Percentiles rank a stretch among this genome's conserved stretches.
Conservation (phyloP, 129 eudicot genomes). For the Saposhnikovia divaricata region DNA sequence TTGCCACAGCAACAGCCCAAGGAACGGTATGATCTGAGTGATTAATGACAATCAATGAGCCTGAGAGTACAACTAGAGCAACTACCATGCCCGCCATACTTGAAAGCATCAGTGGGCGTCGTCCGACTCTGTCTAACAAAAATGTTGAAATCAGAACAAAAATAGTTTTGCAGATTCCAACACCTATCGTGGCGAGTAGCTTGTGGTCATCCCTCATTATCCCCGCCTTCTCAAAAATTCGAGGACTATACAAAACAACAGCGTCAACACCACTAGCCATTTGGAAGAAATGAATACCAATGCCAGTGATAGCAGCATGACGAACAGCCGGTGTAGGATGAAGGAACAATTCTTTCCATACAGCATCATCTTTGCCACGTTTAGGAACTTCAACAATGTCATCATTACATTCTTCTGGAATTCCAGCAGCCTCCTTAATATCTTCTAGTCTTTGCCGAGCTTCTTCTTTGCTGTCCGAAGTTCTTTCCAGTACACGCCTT, state of each 20-base stretch:
- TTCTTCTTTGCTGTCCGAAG: conserved; percentile 14
- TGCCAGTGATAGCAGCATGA: conserved; percentile 17
- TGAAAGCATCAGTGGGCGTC: conserved; percentile 15
- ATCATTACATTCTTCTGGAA: conserved; percentile 23
- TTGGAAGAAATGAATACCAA: conserved; percentile 28
- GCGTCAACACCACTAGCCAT: conserved; percentile 25
- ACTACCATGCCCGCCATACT: conserved; percentile 18
- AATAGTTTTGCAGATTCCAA: conserved; percentile 16
- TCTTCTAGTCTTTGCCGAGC: conserved; percentile 21
- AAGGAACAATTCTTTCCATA: conserved; percentile 22
- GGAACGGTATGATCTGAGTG: background rate
- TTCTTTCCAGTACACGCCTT: conserved; percentile 11
- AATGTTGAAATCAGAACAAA: conserved; percentile 21
- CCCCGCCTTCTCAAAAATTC: conserved; percentile 25
- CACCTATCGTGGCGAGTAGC: conserved; percentile 7
- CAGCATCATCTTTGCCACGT: conserved; percentile 13
- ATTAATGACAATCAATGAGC: background rate
- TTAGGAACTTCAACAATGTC: conserved; percentile 14
- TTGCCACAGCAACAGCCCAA: background rate
- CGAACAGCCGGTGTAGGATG: conserved; percentile 19
- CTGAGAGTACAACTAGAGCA: background rate
- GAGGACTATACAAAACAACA: conserved; percentile 26
- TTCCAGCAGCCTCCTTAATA: conserved; percentile 28
- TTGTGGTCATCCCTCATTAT: conserved; percentile 8
- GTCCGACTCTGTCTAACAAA: conserved; percentile 15